Conservation (phyloP, 495 filamentous ascomycete species). For the Lasiosphaeria miniovina region DNA sequence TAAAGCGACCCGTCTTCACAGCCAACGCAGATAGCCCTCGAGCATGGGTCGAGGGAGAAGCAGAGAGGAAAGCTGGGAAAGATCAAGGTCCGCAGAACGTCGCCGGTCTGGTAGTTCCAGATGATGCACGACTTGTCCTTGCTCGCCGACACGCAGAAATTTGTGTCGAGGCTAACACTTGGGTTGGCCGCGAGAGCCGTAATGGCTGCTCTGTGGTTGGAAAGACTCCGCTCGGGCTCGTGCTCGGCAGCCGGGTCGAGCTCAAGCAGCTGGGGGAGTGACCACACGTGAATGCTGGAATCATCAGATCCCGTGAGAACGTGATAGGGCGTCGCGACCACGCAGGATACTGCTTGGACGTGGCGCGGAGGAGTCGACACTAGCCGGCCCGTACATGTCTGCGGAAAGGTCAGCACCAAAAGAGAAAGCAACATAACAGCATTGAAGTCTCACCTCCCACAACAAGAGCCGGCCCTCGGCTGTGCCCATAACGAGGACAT, state of each 20-base stretch:
- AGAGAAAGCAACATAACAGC: not conserved
- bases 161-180: constrained; percentile 59
- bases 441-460: constrained; percentile 72
- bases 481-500: constrained; percentile 79
- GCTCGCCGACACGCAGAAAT: constrained; percentile 73
- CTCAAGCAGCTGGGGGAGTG: constrained; percentile 66
- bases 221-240: constrained; percentile 64
- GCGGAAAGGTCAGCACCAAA: not conserved
- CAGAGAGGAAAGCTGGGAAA: constrained; percentile 69
- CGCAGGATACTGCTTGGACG: constrained; percentile 76
- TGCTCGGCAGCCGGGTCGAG: constrained; percentile 49
- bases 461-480: constrained; percentile 80
- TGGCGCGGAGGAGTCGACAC: constrained; percentile 84
- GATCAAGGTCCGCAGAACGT: constrained; percentile 72
- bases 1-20: constrained; percentile 83
- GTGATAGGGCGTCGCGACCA: constrained; percentile 71
- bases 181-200: constrained; percentile 66
- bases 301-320: constrained; percentile 85
- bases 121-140: constrained; percentile 78
- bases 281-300: constrained; percentile 89
- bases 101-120: constrained; percentile 84
- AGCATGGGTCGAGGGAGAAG: constrained; percentile 74
- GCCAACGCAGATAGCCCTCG: constrained; percentile 76
- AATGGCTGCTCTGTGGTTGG: constrained; percentile 76
- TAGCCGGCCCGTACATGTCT: constrained; percentile 83